Conservation (phyloP, 805 yeast species). For the Saturnispora gosingensis region DNA sequence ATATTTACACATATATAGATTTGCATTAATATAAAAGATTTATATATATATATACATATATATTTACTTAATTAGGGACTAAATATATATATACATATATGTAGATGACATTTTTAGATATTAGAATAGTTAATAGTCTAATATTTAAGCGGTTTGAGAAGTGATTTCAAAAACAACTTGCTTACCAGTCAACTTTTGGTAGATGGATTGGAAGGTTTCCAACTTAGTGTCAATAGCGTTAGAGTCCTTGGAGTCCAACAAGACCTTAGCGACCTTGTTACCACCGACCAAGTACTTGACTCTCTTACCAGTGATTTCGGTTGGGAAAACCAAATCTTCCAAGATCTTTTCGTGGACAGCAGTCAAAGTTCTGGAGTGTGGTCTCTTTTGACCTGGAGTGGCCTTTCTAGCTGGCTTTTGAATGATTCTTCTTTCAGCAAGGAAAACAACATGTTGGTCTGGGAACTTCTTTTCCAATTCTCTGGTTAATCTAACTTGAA, state of each 20-base stretch:
- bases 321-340: constrained; percentile 99
- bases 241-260: constrained; percentile 96
- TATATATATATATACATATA: too few relatives aligned
- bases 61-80: neutral
- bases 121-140: neutral
- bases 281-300: constrained; percentile 99
- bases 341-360: constrained; percentile 98
- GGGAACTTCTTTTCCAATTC: constrained; percentile 99
- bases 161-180: constrained; percentile 97
- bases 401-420: constrained; percentile 98
- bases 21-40: neutral
- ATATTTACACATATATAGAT: neutral
- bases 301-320: constrained; percentile 98
- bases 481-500: constrained; percentile 95
- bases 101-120: neutral
- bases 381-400: constrained; percentile 96
- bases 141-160: constrained; percentile 37
- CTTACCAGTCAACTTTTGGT: constrained; percentile 98
- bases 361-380: constrained; percentile 98
- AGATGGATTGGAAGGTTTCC: constrained; percentile 98
- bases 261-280: constrained; percentile 94
- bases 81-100: neutral
- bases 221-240: constrained; percentile 96
- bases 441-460: constrained; percentile 98
- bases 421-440: constrained; percentile 98